Base-by-base conservation (phyloP, 257 asterid species). In the Jaltomata sinuosa region DNA sequence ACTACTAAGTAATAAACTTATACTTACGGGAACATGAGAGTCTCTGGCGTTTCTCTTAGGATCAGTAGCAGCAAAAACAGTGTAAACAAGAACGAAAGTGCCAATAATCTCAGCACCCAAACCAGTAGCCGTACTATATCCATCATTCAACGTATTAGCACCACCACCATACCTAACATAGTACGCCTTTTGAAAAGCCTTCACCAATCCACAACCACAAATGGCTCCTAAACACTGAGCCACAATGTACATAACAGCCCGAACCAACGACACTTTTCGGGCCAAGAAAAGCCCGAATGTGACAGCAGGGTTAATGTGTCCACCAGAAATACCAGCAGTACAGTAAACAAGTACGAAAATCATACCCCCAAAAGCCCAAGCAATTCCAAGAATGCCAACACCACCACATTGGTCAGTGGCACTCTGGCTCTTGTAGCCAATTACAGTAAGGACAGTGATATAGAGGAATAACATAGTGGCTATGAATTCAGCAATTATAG, bases 291-390 rank as follows among this genome's bases (percentile, higher is more conserved):
- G 84, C 59, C 96, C 94, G 52, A 93, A 92, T 8, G 97, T 93
- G 78, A 93, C 95, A 0, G 95, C 97, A 72, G 95, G 95, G 69
- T 93, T 93, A 25, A 93, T 93, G 85, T 93, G 97, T 19, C 97
- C 95, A 88, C 97, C 97, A 6, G 97, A 93, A 71, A 93, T 91
- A 57, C 97, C 96, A 29, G 97, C 97, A 27, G 97, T 93, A 90
- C 97, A 93, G 89, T 93, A 93, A 79, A 93, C 97, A 61, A 93
- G 94, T 78, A 93, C 82, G 29, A 93, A 93, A 84, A 93, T 93
- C 97, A 93, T 93, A 86, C 97, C 97, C 10, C 97, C 97, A 21
- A 93, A 93, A 1, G 97, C 97, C 97, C 97, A 93, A 3, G 97
- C 97, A 14, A 93, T 93, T 81, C 97, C 97, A 3, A 92, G 93